Conservation (phyloP, 495 filamentous ascomycete species). For the Aspergillus haitiensis region DNA sequence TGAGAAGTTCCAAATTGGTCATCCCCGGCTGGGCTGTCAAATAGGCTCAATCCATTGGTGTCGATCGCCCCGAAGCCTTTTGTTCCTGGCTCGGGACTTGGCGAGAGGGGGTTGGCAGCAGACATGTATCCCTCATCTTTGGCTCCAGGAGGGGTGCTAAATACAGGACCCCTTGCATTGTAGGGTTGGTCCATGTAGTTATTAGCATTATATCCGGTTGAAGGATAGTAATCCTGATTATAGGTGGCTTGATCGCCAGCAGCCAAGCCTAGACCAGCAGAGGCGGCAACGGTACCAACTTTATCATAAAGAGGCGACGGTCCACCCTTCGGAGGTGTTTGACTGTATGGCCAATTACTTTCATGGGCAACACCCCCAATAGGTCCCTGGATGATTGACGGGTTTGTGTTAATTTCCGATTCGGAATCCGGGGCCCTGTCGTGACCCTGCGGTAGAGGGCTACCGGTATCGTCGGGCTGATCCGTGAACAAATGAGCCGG, state of each 20-base stretch:
- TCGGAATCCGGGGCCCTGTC: constrained; percentile 45
- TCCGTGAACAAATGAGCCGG: constrained; percentile 60
- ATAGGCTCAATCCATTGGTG: constrained; percentile 54
- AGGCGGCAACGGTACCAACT: constrained; percentile 44
- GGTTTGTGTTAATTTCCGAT: constrained; percentile 75
- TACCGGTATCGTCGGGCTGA: constrained; percentile 54
- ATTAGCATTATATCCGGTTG: constrained; percentile 39
- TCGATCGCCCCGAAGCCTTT: constrained; percentile 61
- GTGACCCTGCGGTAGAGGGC: constrained; percentile 61
- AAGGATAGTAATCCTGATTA: constrained; percentile 42
- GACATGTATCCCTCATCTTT: constrained; percentile 93
- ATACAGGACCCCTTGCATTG: constrained; percentile 34
- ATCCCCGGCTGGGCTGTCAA: constrained; percentile 62
- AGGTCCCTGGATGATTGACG: constrained; percentile 71
- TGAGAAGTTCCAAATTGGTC: constrained; percentile 62
- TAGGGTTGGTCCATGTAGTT: constrained; percentile 36
- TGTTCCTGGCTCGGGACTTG: constrained; percentile 59
- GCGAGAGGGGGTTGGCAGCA: constrained; percentile 67
- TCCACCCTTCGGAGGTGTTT: constrained; percentile 49
- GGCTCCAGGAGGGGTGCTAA: constrained; percentile 45
- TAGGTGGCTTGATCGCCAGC: constrained; percentile 34
- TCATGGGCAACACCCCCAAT: constrained; percentile 45
- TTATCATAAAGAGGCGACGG: constrained; percentile 44
- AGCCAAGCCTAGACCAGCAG: constrained; percentile 31
- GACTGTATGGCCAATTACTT: constrained; percentile 53